Percentiles rank a stretch among this genome's conserved stretches.
phyloP scores from a whole-genome alignment of 352 stramenopile species.

The Pythium chondricola region DNA sequence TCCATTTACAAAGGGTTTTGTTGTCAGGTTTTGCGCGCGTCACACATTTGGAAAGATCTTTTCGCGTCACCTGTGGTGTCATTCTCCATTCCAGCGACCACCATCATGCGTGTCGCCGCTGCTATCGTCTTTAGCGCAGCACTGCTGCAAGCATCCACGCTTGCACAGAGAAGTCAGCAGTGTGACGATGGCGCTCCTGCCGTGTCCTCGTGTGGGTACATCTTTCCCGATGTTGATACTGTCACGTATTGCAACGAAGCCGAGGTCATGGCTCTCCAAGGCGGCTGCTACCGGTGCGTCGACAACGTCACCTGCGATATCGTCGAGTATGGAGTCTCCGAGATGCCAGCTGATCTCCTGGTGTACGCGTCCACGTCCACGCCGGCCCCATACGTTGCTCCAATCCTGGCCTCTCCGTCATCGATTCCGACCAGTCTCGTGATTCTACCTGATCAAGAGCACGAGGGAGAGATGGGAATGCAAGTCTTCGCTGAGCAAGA shows the following conservation, averaged over 20 bases:
- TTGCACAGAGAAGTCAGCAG: constrained; percentile 11
- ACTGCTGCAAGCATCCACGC: background rate
- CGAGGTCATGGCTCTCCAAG: constrained; percentile 32
- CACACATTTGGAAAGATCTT: constrained; percentile 22
- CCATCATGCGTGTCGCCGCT: background rate
- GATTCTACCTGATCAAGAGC: background rate
- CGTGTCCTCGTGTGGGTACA: constrained; percentile 4
- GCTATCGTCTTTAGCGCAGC: background rate
- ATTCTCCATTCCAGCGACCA: constrained; percentile 7
- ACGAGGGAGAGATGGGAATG: background rate
- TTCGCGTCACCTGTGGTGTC: no score
- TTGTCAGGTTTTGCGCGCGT: constrained; percentile 7
- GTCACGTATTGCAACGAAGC: constrained; percentile 18
- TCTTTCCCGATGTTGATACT: constrained; percentile 12
- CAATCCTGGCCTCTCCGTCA: no score
- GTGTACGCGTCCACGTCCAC: background rate
- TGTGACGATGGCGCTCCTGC: constrained; percentile 34
- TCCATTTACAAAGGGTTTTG: background rate
- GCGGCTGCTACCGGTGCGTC: constrained; percentile 51
- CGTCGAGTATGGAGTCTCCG: background rate
- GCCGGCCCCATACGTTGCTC: background rate
- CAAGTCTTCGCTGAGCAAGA: constrained; percentile 2
- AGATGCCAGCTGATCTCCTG: background rate
- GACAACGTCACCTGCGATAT: constrained; percentile 22
- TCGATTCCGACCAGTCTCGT: background rate